A percentile compares a stretch with the other conserved stretches of the same genome.
Conservation (phyloP, 1,284 basidiomycete species). For the Lentinus polychrous region DNA sequence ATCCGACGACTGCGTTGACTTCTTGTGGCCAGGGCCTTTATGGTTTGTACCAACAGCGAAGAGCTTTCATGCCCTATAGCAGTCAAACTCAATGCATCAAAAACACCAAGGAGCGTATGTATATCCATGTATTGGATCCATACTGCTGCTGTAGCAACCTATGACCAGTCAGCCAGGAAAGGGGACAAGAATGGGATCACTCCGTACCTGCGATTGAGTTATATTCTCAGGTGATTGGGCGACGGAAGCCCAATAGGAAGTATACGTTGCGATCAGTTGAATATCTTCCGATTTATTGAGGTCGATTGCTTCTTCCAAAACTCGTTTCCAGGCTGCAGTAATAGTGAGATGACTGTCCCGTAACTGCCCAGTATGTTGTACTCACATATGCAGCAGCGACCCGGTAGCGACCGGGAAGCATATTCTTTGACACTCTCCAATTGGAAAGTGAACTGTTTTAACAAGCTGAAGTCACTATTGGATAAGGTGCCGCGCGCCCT, state of each 20-base stretch:
- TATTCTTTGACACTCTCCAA: neutral
- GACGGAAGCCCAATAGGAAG: neutral
- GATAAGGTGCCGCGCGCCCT: neutral
- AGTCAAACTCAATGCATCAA: neutral
- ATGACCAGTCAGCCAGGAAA: neutral
- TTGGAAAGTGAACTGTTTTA: neutral
- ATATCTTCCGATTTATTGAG: conserved; percentile 21
- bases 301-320: conserved; percentile 16
- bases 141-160: conserved; percentile 9
- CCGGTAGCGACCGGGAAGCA: conserved; percentile 13
- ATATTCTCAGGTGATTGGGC: neutral
- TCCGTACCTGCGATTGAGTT: neutral
- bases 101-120: neutral
- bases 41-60: no score
- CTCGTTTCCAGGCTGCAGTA: neutral
- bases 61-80: no score
- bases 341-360: neutral
- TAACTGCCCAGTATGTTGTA: neutral
- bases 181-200: neutral
- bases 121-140: conserved; percentile 11
- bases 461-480: neutral
- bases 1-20: no score
- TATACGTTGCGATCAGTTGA: conserved; percentile 1
- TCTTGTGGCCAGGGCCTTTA: no score
- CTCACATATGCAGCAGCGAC: neutral